Percentiles rank a stretch among this genome's conserved stretches.
Evolutionary conservation across 331 rosid genomes (phyloP).

Genomic region (Saraca asoca): DNA sequence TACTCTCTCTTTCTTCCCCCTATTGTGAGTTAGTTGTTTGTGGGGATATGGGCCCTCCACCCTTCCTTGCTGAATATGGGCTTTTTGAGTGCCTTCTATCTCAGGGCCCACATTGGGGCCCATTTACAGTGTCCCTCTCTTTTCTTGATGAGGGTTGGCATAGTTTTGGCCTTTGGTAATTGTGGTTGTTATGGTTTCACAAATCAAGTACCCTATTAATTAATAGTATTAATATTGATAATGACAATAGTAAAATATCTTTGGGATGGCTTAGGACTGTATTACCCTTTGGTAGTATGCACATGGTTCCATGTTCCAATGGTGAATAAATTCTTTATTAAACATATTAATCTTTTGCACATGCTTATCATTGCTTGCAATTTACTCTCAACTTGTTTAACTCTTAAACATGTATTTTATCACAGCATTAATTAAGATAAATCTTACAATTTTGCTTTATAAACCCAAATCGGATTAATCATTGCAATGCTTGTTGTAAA

Average conservation of each 20-base stretch:
- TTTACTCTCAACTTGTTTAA: slow-evolving; percentile 72
- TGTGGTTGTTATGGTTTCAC: slow-evolving; percentile 13
- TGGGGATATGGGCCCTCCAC: slow-evolving; percentile 64
- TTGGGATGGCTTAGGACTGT: slow-evolving; percentile 39
- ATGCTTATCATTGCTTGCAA: slow-evolving; percentile 63
- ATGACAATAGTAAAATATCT: slow-evolving; percentile 3
- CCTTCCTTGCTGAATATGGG: slow-evolving; percentile 53
- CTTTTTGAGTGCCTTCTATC: slow-evolving; percentile 51
- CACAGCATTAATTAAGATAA: slow-evolving; percentile 41
- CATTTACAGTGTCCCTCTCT: slow-evolving; percentile 30
- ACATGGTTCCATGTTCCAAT: slow-evolving; percentile 63
- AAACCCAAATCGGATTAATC: slow-evolving; percentile 17
- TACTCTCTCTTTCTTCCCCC: slow-evolving; percentile 44
- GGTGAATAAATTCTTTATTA: slow-evolving; percentile 10
- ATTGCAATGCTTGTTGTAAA: slow-evolving; percentile 24
- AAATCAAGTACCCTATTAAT: background rate
- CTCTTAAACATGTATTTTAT: too few species aligned
- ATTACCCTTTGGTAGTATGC: slow-evolving; percentile 38
- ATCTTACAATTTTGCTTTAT: slow-evolving; percentile 22
- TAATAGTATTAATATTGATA: too few species aligned
- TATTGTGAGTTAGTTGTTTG: slow-evolving; percentile 46
- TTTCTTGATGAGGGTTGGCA: slow-evolving; percentile 35
- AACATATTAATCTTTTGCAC: slow-evolving; percentile 49
- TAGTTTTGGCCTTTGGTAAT: slow-evolving; percentile 22
- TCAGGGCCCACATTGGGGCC: slow-evolving; percentile 62